phyloP scores from a whole-genome alignment of 140 eudicot genomes.

The Flaveria floridana region DNA sequence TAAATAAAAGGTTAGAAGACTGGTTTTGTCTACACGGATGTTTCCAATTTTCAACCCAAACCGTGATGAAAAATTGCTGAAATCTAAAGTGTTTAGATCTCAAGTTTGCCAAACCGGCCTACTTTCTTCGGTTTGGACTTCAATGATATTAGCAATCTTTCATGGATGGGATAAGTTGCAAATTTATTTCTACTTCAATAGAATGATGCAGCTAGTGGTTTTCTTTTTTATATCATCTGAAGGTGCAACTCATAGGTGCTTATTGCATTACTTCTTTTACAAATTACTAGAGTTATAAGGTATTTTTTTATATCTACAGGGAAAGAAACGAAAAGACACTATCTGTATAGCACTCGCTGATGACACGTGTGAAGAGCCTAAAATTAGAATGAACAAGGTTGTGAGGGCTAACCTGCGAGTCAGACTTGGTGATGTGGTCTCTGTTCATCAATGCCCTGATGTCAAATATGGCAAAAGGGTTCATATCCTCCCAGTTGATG shows the following conservation, averaged over 20 bases:
- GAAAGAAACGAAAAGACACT: slow-evolving; percentile 79
- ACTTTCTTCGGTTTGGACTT: neutral
- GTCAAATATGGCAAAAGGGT: slow-evolving; percentile 82
- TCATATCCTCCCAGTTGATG: slow-evolving; percentile 79
- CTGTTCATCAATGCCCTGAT: slow-evolving; percentile 81
- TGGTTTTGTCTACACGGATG: neutral
- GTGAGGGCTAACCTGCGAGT: slow-evolving; percentile 70
- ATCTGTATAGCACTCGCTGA: slow-evolving; percentile 80
- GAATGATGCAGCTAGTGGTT: neutral
- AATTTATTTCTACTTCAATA: neutral
- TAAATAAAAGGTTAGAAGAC: too few relatives aligned
- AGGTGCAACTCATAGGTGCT: neutral
- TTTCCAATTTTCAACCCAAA: neutral
- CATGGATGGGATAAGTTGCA: neutral
- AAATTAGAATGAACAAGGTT: slow-evolving; percentile 74
- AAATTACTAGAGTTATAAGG: neutral
- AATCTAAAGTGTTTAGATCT: neutral
- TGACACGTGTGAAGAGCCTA: slow-evolving; percentile 73
- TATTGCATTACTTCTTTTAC: neutral
- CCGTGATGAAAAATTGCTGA: neutral
- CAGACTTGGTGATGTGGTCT: slow-evolving; percentile 74
- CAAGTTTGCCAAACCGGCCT: neutral
- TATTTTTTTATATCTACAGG: slow-evolving; percentile 40
- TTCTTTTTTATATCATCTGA: neutral
- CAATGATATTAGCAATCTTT: neutral